phyloP scores from a whole-genome alignment of 2,329 filamentous ascomycete genomes.

The Aspergillus jensenii region DNA sequence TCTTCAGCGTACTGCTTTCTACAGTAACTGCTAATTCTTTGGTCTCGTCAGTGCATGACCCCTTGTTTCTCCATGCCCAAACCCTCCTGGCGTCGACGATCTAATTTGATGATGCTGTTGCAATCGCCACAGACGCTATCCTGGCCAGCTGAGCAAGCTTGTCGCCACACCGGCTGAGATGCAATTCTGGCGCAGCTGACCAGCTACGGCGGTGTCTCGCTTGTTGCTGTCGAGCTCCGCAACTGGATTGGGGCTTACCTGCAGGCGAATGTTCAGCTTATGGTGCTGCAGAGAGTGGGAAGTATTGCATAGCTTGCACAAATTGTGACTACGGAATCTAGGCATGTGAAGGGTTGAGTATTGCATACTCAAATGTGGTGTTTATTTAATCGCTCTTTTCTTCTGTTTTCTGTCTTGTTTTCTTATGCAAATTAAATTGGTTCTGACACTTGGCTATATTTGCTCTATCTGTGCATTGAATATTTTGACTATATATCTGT shows the following conservation, averaged over 20 bases:
- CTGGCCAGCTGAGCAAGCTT: conserved; percentile 10
- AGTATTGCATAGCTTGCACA: conserved; percentile 2
- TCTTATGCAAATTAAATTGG: too few species aligned
- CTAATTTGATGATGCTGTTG: conserved; percentile 3
- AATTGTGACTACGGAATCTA: conserved; percentile 7
- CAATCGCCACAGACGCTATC: conserved; percentile 4
- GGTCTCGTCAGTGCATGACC: neutral
- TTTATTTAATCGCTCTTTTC: too few species aligned
- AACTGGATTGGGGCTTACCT: conserved; percentile 10
- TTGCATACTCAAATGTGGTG: neutral
- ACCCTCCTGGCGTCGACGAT: neutral
- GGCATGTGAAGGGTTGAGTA: neutral
- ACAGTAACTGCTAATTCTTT: neutral
- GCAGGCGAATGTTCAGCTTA: conserved; percentile 9
- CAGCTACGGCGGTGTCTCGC: conserved; percentile 7
- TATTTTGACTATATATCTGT: too few species aligned
- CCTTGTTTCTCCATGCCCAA: neutral
- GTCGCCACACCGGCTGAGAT: conserved; percentile 6
- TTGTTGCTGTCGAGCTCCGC: conserved; percentile 4
- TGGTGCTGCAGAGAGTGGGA: conserved; percentile 2
- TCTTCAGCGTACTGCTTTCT: too few species aligned
- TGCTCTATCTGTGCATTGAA: too few species aligned
- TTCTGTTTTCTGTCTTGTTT: too few species aligned
- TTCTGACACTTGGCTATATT: too few species aligned
- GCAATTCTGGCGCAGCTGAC: conserved; percentile 3